Evolutionary conservation across 2,329 filamentous ascomycete species (phyloP).

Genomic region (Neonectria coccinea): DNA sequence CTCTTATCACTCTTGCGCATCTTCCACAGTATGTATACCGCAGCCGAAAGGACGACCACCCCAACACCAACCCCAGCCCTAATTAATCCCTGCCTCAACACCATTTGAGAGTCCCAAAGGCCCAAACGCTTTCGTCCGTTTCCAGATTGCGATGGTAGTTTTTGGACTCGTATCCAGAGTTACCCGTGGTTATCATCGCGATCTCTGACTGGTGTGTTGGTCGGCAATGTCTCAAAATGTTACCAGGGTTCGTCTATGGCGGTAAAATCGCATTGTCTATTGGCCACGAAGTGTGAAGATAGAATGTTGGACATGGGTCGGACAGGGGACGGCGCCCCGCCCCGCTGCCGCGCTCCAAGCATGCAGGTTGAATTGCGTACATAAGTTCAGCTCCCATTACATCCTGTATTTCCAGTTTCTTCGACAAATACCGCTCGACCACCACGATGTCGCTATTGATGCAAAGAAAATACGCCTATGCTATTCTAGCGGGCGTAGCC

Average conservation of each 20-base stretch:
- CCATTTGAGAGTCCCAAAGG: constrained; percentile 12
- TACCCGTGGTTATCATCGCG: neutral
- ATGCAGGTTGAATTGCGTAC: too few species aligned
- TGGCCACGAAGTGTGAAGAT: neutral
- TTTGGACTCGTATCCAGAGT: too few species aligned
- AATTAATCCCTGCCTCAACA: constrained; percentile 34
- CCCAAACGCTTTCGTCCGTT: too few species aligned
- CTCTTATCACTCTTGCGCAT: constrained; percentile 26
- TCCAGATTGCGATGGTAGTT: too few species aligned
- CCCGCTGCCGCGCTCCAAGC: too few species aligned
- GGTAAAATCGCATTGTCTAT: neutral
- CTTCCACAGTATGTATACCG: constrained; percentile 33
- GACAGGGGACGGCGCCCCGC: too few species aligned
- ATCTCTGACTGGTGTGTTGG: constrained; percentile 13
- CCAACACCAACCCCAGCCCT: constrained; percentile 28
- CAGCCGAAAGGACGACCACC: constrained; percentile 1
- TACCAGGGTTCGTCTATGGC: too few species aligned
- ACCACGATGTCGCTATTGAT: constrained; percentile 13
- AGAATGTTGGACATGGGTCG: neutral
- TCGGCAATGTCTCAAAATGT: too few species aligned
- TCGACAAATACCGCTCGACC: neutral
- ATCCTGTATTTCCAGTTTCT: neutral
- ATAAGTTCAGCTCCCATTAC: neutral
- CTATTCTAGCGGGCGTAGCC: constrained; percentile 13
- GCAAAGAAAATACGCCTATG: constrained; percentile 22